Evolutionary conservation across 495 filamentous ascomycete genomes (phyloP).

Genomic region (Terfezia boudieri): DNA sequence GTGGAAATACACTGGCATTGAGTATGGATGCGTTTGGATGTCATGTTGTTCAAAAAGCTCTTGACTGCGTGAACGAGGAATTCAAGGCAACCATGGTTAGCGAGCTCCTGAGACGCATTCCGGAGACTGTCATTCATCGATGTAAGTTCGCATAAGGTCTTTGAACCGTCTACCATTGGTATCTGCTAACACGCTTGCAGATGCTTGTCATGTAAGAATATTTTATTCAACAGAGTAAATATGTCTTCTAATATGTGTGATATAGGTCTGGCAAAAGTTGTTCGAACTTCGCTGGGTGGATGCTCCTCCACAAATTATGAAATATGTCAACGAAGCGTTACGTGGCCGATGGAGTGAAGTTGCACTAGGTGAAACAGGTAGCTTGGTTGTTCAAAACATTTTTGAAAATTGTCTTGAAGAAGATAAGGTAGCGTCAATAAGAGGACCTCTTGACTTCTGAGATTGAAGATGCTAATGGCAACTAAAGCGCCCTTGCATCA

Average conservation of each 20-base stretch:
- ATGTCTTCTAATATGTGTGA: neutral
- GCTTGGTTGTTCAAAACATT: slow-evolving; percentile 95
- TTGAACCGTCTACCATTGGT: neutral
- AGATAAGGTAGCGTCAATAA: slow-evolving; percentile 51
- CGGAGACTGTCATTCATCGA: slow-evolving; percentile 92
- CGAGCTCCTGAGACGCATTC: slow-evolving; percentile 82
- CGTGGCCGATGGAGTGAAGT: slow-evolving; percentile 98
- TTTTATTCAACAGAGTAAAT: no score
- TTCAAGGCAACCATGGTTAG: slow-evolving; percentile 98
- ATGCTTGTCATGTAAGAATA: slow-evolving; percentile 65
- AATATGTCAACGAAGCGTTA: slow-evolving; percentile 87
- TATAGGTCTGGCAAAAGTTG: slow-evolving; percentile 69
- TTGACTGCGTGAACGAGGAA: slow-evolving; percentile 89
- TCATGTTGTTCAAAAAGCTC: slow-evolving; percentile 95
- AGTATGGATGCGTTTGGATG: slow-evolving; percentile 98
- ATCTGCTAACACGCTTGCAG: slow-evolving; percentile 7
- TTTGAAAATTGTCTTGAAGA: slow-evolving; percentile 98
- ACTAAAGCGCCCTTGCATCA: slow-evolving; percentile 71
- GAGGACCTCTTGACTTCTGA: neutral
- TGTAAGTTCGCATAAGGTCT: slow-evolving; percentile 19
- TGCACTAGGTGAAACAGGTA: slow-evolving; percentile 87
- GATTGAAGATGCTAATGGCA: slow-evolving; percentile 19
- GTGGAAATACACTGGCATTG: slow-evolving; percentile 77
- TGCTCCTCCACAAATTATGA: slow-evolving; percentile 93
- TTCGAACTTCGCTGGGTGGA: slow-evolving; percentile 92